phyloP scores from a whole-genome alignment of 179 eudicot genomes.

The Amaranthus tricolor region DNA sequence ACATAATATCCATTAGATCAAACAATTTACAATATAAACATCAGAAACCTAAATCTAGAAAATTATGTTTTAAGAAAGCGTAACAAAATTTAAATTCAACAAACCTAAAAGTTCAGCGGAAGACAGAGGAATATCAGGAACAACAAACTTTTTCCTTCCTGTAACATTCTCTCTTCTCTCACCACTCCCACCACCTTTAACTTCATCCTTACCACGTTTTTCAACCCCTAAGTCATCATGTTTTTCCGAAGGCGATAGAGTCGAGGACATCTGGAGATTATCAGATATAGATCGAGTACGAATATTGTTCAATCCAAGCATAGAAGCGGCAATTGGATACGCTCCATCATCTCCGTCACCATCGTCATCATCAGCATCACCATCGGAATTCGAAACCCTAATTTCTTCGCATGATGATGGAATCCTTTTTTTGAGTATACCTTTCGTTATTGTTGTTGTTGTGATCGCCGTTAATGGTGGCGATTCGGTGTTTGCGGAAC shows the following conservation, averaged over 20 bases:
- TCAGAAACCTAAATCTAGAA: neutral
- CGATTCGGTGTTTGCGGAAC: neutral
- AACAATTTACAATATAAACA: neutral
- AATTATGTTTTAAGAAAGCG: too few relatives aligned
- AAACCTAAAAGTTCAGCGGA: slow-evolving; percentile 29
- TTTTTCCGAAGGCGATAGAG: slow-evolving; percentile 9
- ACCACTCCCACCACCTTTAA: slow-evolving; percentile 16
- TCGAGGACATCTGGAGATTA: slow-evolving; percentile 32
- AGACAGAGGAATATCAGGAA: slow-evolving; percentile 33
- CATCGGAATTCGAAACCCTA: slow-evolving; percentile 7
- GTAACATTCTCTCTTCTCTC: slow-evolving; percentile 27
- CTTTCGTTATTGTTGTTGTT: slow-evolving; percentile 8
- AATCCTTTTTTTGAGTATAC: slow-evolving; percentile 48
- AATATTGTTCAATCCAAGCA: slow-evolving; percentile 65
- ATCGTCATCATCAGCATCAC: slow-evolving; percentile 1
- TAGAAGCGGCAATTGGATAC: slow-evolving; percentile 43
- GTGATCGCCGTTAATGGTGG: slow-evolving; percentile 13
- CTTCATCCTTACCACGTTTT: neutral
- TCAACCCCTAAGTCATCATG: neutral
- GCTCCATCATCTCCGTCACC: slow-evolving; percentile 30
- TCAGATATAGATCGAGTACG: slow-evolving; percentile 55
- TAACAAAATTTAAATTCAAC: neutral
- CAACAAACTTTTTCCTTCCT: slow-evolving; percentile 36
- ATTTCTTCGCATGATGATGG: slow-evolving; percentile 29
- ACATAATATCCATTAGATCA: neutral